phyloP scores from a whole-genome alignment of 1,284 basidiomycete genomes.

The Boletus mariae region DNA sequence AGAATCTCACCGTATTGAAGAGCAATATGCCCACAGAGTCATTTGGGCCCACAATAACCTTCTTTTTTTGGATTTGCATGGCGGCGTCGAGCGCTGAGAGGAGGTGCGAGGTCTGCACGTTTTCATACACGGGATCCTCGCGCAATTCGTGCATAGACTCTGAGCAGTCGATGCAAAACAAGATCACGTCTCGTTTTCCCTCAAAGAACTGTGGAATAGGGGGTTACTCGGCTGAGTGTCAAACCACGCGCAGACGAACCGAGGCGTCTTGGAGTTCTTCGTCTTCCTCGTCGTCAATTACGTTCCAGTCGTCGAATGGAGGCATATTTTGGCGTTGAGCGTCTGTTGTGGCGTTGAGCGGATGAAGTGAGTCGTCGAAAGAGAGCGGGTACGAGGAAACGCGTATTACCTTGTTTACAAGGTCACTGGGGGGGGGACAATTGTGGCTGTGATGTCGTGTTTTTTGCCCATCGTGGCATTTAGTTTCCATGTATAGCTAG shows the following conservation, averaged over 20 bases:
- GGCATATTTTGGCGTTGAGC: slow-evolving; percentile 36
- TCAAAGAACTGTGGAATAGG: slow-evolving; percentile 57
- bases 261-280: slow-evolving; percentile 71
- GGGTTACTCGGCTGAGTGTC: slow-evolving; percentile 1
- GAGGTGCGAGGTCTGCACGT: slow-evolving; percentile 61
- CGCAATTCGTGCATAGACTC: slow-evolving; percentile 78
- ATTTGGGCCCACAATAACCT: slow-evolving; percentile 83
- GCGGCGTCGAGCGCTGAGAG: slow-evolving; percentile 77
- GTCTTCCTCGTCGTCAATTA: slow-evolving; percentile 70
- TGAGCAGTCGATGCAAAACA: slow-evolving; percentile 94
- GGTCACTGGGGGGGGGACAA: no score
- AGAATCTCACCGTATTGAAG: slow-evolving; percentile 80
- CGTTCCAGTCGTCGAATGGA: slow-evolving; percentile 73
- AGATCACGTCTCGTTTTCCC: slow-evolving; percentile 75
- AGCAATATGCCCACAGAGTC: slow-evolving; percentile 88
- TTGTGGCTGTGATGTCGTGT: no score
- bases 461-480: no score
- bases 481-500: no score
- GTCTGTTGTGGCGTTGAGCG: not conserved
- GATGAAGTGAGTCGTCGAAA: slow-evolving; percentile 1
- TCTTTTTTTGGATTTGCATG: slow-evolving; percentile 82
- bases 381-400: slow-evolving; percentile 2
- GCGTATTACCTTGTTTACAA: slow-evolving; percentile 18
- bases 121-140: slow-evolving; percentile 61
- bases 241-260: slow-evolving; percentile 33